Percentiles rank a stretch among this genome's conserved stretches.
Conservation (phyloP, 2,329 filamentous ascomycete species). For the Didymella pomorum region DNA sequence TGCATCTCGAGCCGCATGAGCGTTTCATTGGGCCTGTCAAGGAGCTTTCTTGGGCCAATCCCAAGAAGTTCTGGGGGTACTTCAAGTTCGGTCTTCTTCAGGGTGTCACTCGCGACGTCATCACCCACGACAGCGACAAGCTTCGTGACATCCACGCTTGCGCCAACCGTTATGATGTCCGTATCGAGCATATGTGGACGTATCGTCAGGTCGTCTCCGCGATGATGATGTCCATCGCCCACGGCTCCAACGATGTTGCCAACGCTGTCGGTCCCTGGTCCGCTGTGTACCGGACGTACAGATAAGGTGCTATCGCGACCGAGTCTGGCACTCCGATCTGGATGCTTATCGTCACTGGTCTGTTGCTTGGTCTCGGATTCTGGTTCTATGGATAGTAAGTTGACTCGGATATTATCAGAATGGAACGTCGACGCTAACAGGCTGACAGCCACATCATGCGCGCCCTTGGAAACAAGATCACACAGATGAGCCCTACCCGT, state of each 20-base stretch:
- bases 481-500: conserved; percentile 66
- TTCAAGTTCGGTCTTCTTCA: conserved; percentile 56
- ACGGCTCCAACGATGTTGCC: conserved; percentile 72
- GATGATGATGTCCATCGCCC: conserved; percentile 76
- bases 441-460: conserved; percentile 63
- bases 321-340: conserved; percentile 65
- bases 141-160: conserved; percentile 53
- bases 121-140: conserved; percentile 51
- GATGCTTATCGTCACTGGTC: conserved; percentile 65
- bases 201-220: conserved; percentile 59
- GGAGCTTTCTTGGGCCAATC: conserved; percentile 42
- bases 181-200: conserved; percentile 59
- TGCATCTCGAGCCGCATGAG: conserved; percentile 45
- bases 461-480: conserved; percentile 67
- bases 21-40: conserved; percentile 48
- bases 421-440: neutral
- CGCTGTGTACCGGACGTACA: conserved; percentile 69
- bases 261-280: conserved; percentile 65
- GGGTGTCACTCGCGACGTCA: conserved; percentile 53
- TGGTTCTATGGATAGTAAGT: conserved; percentile 65
- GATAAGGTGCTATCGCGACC: conserved; percentile 55
- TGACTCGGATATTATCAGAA: too few relatives aligned
- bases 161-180: conserved; percentile 56
- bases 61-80: conserved; percentile 49
- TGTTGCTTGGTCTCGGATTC: conserved; percentile 63